phyloP scores from a whole-genome alignment of 176 grass and related monocot genomes.

The Musa acuminata region DNA sequence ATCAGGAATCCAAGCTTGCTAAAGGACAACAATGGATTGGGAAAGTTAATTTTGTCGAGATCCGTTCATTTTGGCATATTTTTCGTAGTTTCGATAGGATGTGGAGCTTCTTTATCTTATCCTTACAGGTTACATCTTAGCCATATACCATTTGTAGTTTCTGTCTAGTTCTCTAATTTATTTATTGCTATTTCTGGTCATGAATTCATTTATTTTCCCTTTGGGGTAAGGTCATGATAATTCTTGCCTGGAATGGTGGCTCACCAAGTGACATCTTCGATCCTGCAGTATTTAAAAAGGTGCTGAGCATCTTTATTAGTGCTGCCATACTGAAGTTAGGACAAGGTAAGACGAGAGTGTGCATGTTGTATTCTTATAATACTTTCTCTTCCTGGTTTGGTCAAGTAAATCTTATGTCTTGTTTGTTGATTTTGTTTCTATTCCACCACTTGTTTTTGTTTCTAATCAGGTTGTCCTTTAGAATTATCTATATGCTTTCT shows the following conservation, averaged over 20 bases:
- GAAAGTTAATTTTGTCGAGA: conserved; percentile 92
- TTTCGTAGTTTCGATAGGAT: conserved; percentile 96
- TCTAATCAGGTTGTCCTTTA: too few species aligned
- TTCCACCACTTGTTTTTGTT: too few species aligned
- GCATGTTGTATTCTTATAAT: not conserved
- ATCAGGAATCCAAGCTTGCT: conserved; percentile 30
- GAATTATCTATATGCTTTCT: too few species aligned
- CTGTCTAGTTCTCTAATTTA: not conserved
- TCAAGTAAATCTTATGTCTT: not conserved
- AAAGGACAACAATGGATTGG: conserved; percentile 46
- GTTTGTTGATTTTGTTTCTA: too few species aligned
- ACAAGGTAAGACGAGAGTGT: conserved; percentile 45
- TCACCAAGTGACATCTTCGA: conserved; percentile 58
- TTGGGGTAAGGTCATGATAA: conserved; percentile 63
- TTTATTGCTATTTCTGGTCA: conserved; percentile 1
- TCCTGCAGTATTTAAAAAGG: conserved; percentile 47
- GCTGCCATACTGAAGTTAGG: conserved; percentile 75
- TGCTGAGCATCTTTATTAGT: conserved; percentile 95
- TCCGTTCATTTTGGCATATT: conserved; percentile 95
- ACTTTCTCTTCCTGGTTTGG: not conserved
- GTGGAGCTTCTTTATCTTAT: conserved; percentile 87
- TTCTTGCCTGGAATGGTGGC: conserved; percentile 87
- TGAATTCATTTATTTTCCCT: not conserved
- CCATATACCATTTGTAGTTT: not conserved
- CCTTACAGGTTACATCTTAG: conserved; percentile 56